phyloP scores from a whole-genome alignment of 1,284 basidiomycete genomes.

The Malassezia arunalokei region DNA sequence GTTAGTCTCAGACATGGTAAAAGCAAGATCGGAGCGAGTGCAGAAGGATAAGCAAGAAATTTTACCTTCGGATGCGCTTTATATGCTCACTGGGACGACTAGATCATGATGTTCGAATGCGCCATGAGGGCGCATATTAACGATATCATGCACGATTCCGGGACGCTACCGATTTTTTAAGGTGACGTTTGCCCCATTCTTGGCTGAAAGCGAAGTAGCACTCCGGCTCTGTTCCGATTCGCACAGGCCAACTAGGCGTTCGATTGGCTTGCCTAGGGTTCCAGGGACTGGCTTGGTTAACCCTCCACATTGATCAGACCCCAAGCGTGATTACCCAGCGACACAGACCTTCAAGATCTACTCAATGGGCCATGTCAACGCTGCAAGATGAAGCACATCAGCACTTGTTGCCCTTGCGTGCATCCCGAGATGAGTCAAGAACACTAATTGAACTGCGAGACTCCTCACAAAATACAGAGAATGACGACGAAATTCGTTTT shows the following conservation, averaged over 20 bases:
- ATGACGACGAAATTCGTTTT: constrained; percentile 5
- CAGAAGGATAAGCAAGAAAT: too few relatives aligned
- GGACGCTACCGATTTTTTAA: not conserved
- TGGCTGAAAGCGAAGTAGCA: not conserved
- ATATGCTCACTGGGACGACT: too few relatives aligned
- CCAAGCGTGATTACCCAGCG: too few relatives aligned
- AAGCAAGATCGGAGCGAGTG: not conserved
- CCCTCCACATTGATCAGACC: too few relatives aligned
- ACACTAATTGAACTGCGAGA: not conserved
- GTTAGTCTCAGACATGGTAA: not conserved
- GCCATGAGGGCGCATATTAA: too few relatives aligned
- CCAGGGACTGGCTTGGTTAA: too few relatives aligned
- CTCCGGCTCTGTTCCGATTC: not conserved
- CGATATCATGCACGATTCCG: not conserved
- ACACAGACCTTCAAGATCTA: too few relatives aligned
- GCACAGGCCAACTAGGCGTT: not conserved
- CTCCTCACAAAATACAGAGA: not conserved
- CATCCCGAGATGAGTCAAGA: not conserved
- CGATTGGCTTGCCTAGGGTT: too few relatives aligned
- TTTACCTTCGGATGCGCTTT: too few relatives aligned
- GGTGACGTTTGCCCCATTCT: not conserved
- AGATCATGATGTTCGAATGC: too few relatives aligned
- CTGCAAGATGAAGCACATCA: not conserved
- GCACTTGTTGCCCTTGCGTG: not conserved
- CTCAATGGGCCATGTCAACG: not conserved